Evolutionary conservation across 176 grass and related monocot genomes (phyloP), one percentile per base, ranked within the genome.

Genomic region (Oryza officinalis): DNA sequence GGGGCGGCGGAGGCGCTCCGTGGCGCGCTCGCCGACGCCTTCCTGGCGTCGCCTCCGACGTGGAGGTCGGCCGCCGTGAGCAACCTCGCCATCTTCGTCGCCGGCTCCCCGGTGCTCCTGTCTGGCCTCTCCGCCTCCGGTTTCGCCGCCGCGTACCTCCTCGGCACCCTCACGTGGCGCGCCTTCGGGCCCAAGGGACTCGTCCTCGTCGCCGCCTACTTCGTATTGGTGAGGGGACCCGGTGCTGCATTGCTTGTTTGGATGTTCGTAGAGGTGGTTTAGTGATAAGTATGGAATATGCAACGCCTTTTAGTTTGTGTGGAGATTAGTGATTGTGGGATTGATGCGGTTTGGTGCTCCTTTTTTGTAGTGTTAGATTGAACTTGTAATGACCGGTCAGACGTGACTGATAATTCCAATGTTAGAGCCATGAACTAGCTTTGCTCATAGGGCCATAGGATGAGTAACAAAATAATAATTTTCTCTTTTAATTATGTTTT

Each of bases 91-190:
- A 60, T 95, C 0, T 98, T 98, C 33, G 17, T 95, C n/a, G 57
- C 86, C 2, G 96, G 89, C 5, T 89, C 89, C 4, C 96, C 89
- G 23, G 54, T 94, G 68, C 93, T 98, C 18, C 72, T 81, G 30
- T 87, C 93, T 13, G 96, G 93, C 38, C 93, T 98, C 33, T 92
- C 96, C 72, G 61, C 88, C 63, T 87, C 93, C 3, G 96, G 96
- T 28, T 78, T 89, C 31, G 91, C 69, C 74, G 83, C 89, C 10
- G 93, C 96, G 8, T 95, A 92, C 50, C 64, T 95, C 14, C 88
- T 95, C 13, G 93, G 93, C 23, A 93, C 80, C 59, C 85, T 94
- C 40, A 93, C 91, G 0, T 98, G 96, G 96, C 85, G 93, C 38
- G 93, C 91, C 63, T 95, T 98, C 20, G 91, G 89, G 11, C 27